Evolutionary conservation across 164 flowering plant genomes (phyloP), one percentile per base, ranked within the genome.

Genomic region (Sedum album): DNA sequence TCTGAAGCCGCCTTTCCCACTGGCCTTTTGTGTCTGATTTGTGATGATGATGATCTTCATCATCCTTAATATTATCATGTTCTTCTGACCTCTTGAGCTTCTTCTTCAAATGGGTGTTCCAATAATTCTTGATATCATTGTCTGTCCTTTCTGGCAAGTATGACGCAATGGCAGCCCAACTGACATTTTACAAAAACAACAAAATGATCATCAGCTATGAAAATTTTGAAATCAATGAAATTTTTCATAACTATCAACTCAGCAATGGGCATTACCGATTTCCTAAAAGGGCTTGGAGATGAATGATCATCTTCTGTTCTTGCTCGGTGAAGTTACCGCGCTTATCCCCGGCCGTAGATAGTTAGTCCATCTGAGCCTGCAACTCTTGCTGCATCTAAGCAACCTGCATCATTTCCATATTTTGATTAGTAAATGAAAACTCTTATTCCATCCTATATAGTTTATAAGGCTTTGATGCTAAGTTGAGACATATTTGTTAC

Each of bases 101-200:
- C 82, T 91, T 91, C 85, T 89, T 91, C 70, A 91, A 71, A 65
- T 91, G 91, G 39, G 97, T 91, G 81, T 91, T 91, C 97, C 97
- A 91, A 69, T 91, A 91, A 76, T 91, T 91, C 80, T 91, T 91
- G 68, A 89, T 89, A 65, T 89, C 97, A 69, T 91, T 91, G 20
- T 91, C 97, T 64, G 97, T 91, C 75, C 97, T 84, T 42, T 91
- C 92, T 41, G 96, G 97, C 25, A 91, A 86, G 76, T 91, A 91
- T 0, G 97, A 87, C 71, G 97, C 97, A 78, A 91, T 91, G 31
- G 97, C 88, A 66, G 97, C 96, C 97, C 97, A 91, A 80, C 97
- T 91, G 79, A 31, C 11, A 8, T 31, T 28, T 17, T 11, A 23
- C 15, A 23, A 55, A 55, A 44, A n/a, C n/a, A n/a, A 2, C 17